Evolutionary conservation across 805 yeast genomes (phyloP).

Genomic region (Torulaspora microellipsoides): DNA sequence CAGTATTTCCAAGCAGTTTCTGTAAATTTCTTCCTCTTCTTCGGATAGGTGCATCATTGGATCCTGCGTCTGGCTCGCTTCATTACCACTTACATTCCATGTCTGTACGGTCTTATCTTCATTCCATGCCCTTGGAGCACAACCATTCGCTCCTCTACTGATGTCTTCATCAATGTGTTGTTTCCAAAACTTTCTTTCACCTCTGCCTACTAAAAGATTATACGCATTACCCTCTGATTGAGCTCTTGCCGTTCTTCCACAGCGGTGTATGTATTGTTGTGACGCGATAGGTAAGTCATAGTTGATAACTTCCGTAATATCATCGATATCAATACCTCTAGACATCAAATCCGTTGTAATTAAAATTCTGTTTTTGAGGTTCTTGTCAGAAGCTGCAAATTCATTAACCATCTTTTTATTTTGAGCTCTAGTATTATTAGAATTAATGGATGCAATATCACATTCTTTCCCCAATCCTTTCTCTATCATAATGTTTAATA

Average conservation of each 20-base stretch:
- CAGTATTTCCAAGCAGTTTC: conserved; percentile 40
- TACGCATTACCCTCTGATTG: conserved; percentile 70
- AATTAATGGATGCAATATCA: conserved; percentile 49
- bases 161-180: conserved; percentile 47
- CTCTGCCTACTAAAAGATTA: conserved; percentile 68
- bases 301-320: conserved; percentile 72
- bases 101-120: conserved; percentile 19
- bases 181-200: conserved; percentile 66
- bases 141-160: conserved; percentile 42
- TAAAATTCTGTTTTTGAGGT: conserved; percentile 36
- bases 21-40: conserved; percentile 40
- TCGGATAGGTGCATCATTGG: conserved; percentile 33
- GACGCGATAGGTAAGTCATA: conserved; percentile 87
- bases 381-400: conserved; percentile 51
- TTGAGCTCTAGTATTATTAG: conserved; percentile 47
- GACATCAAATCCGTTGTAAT: conserved; percentile 89
- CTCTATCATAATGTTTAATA: conserved; percentile 33
- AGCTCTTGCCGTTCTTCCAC: conserved; percentile 97
- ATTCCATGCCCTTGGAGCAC: conserved; percentile 28
- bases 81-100: conserved; percentile 32
- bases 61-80: conserved; percentile 14
- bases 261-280: conserved; percentile 91
- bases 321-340: conserved; percentile 84
- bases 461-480: conserved; percentile 5
- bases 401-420: conserved; percentile 54